Evolutionary conservation across 129 eudicot genomes (phyloP), one percentile per base, ranked within the genome.

Genomic region (Erigeron canadensis): DNA sequence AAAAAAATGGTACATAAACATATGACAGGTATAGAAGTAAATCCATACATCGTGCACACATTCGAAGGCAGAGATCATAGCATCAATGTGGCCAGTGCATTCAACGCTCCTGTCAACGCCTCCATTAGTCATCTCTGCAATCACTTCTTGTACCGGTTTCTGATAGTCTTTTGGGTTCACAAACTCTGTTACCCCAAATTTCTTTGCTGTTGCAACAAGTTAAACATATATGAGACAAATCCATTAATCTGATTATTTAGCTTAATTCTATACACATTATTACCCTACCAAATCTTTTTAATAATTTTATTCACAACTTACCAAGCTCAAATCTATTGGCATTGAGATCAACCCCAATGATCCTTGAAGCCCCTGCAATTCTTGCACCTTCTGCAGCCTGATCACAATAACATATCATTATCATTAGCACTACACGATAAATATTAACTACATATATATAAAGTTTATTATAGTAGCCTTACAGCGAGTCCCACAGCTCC

Each of bases 401-500:
- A 71, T 54, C 59, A 47, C 65, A 46, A 37, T 45, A 0, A 45
- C 37, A 28, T 28, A 28, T 28, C 34, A 3, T 28, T 28, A 59
- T 40, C 63, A 21, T 65, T 57, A 68, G 37, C 75, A 18, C 39
- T 38, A 34, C 13, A 53, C 18, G 6, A 53, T 28, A 53, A 10
- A 53, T 53, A 51, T 5, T 13, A 13, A 19, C 23, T 22, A 16
- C 2, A 53, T 53, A 53, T 6, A 43, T 5, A 51, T 21, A 22
- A 3, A 5, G 46, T 15, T 28, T 28, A 28, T 28, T 16, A 39
- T 39, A 42, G 17, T 66, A 39, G 59, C 82, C 95, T 80, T 71
- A 91, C 97, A 61, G 88, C 97, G 55, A 91, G 95, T 23, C 97
- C 97, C 18, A 91, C 98, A 54, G 88, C 96, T 76, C 98, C 98